Conservation (phyloP, 2,329 filamentous ascomycete genomes). For the Metarhizium rileyi region DNA sequence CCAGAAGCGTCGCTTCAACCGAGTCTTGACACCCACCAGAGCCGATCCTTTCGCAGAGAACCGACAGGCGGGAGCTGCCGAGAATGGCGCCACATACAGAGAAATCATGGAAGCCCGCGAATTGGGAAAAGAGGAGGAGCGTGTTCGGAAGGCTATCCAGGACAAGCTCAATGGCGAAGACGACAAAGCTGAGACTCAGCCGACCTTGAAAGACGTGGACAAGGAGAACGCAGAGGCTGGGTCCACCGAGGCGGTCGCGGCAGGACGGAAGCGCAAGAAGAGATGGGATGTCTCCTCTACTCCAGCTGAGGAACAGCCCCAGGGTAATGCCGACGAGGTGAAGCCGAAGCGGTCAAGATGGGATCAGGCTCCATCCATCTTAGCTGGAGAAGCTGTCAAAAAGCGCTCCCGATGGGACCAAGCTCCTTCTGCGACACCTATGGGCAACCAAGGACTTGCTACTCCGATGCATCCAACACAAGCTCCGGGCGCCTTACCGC, state of each 20-base stretch:
- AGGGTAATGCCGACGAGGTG: conserved; percentile 39
- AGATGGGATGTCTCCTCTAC: conserved; percentile 78
- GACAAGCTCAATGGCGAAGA: conserved; percentile 57
- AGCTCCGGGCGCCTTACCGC: conserved; percentile 33
- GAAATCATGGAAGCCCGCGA: conserved; percentile 88
- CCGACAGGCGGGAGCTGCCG: conserved; percentile 53
- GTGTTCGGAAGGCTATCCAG: conserved; percentile 70
- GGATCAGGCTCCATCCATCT: conserved; percentile 66
- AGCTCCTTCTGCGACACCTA: conserved; percentile 70
- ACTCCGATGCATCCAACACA: conserved; percentile 70
- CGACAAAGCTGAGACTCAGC: conserved; percentile 54
- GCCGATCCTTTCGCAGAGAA: conserved; percentile 79
- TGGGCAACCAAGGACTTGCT: conserved; percentile 63
- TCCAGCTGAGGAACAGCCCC: conserved; percentile 39
- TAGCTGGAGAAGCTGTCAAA: conserved; percentile 51
- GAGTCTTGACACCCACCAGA: conserved; percentile 74
- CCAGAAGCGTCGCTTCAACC: conserved; percentile 89
- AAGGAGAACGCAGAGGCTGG: conserved; percentile 67
- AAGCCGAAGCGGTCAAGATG: conserved; percentile 75
- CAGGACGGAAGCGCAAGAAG: conserved; percentile 78
- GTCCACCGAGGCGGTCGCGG: conserved; percentile 51
- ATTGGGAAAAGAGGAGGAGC: conserved; percentile 85
- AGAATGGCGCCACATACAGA: conserved; percentile 73
- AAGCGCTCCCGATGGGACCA: conserved; percentile 88
- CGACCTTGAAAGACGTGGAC: conserved; percentile 64